These are phyloP conservation scores for Scortechinia acanthostroma DNA, from an alignment of 2,329 filamentous ascomycete genomes.

Conservation along the genomic window DNA sequence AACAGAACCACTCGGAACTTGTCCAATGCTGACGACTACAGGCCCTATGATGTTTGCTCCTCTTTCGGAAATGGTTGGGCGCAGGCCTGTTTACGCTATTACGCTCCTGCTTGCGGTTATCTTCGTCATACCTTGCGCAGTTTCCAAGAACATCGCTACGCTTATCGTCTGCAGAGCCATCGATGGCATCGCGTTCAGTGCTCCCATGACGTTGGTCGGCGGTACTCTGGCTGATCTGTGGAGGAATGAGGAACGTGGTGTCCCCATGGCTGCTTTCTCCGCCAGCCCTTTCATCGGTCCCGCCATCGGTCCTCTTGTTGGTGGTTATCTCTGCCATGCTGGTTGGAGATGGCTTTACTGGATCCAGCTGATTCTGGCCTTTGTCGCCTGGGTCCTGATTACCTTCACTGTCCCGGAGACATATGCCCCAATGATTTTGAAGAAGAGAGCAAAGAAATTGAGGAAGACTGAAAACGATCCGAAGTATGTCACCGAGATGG, in stretches of 20 bases:
- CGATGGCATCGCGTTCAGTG: conserved; percentile 77
- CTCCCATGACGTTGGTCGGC: conserved; percentile 79
- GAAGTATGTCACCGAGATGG: conserved; percentile 71
- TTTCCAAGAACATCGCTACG: conserved; percentile 69
- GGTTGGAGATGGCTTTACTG: conserved; percentile 84
- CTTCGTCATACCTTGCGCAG: conserved; percentile 75
- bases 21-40: conserved; percentile 16
- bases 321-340: conserved; percentile 68
- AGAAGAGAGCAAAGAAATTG: conserved; percentile 62
- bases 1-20: background rate
- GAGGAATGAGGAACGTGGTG: conserved; percentile 74
- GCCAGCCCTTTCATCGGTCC: conserved; percentile 79
- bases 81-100: conserved; percentile 62
- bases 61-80: conserved; percentile 68
- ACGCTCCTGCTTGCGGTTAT: conserved; percentile 67
- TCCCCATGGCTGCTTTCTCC: conserved; percentile 80
- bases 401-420: conserved; percentile 87
- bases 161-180: conserved; percentile 71
- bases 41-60: conserved; percentile 76
- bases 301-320: conserved; percentile 69
- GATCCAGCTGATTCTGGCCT: conserved; percentile 74
- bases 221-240: conserved; percentile 80
- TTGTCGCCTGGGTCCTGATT: conserved; percentile 66
- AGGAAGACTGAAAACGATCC: conserved; percentile 60
- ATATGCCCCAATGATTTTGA: conserved; percentile 74